Base-by-base conservation (phyloP, 2,329 filamentous ascomycete species). In the Knufia petricola region DNA sequence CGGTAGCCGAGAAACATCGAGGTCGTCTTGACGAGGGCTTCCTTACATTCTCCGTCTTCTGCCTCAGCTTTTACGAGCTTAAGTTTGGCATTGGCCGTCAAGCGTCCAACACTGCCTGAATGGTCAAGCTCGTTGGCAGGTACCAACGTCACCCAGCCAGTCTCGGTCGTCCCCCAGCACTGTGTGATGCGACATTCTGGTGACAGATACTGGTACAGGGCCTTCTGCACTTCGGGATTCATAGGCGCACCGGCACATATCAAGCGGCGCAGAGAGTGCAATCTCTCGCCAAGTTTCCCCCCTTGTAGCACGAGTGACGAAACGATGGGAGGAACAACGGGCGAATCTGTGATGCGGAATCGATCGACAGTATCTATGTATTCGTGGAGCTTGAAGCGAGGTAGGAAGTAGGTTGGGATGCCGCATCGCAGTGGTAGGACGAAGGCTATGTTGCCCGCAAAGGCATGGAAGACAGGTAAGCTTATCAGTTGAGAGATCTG, bases 111-210 rank as follows among this genome's bases (percentile, higher is more conserved):
- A 36, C 72, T 74, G 19, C 66, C 72, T 3, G 67, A 66, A 13
- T 61, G 57, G 39, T 72, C 70, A 12, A 62, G 59, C 45, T 70
- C 62, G 1, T 61, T 59, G 46, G 64, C 67, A 15, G 60, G 26
- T 19, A 48, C 50, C n/a, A 56, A 40, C 20, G 51, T 55, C 19
- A 55, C 49, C 55, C 55, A 57, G 19, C 75, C 75, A 55, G 60
- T 66, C 59, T 78, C 76, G 0, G 75, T 77, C 69, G 77, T 76
- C 1, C 76, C 75, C 68, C 71, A 78, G 31, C 75, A 65, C 50
- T 74, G 72, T 8, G 64, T 64, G 12, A 75, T 64, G 15, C 64
- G 62, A 0, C 71, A 69, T 26, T 66, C 59, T 1, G 55, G 53
- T 21, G 66, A 58, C 32, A 77, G 67, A 19, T 71, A 59, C 4